Percentiles rank a stretch among this genome's conserved stretches.
Evolutionary conservation across 1,139 yeast genomes (phyloP).

Genomic region (Zhuliangozyma parablackwelliae): DNA sequence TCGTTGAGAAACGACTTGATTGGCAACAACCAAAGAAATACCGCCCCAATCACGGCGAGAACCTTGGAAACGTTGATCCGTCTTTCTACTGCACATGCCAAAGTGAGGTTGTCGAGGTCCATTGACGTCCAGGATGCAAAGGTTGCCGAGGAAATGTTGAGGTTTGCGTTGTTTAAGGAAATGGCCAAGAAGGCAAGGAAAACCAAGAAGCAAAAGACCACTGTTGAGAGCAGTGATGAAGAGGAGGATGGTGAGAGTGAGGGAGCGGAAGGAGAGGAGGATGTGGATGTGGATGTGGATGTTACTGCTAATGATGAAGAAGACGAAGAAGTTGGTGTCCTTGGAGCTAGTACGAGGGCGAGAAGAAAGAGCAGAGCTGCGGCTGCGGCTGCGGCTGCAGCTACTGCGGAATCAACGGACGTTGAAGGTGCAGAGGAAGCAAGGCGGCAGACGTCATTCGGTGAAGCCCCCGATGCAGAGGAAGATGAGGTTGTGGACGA

Average conservation of each 20-base stretch:
- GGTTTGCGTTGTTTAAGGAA: conserved; percentile 85
- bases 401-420: conserved; percentile 8
- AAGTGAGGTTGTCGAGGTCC: conserved; percentile 74
- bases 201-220: conserved; percentile 28
- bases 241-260: conserved; percentile 19
- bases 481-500: conserved; percentile 21
- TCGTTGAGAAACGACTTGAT: conserved; percentile 78
- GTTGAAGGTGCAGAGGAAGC: neutral
- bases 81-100: conserved; percentile 94
- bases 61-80: conserved; percentile 95
- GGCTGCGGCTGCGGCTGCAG: conserved; percentile 10
- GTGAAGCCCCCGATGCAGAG: conserved; percentile 11
- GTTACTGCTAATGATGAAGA: conserved; percentile 18
- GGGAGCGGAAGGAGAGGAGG: conserved; percentile 20
- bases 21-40: conserved; percentile 68
- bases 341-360: conserved; percentile 17
- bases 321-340: conserved; percentile 15
- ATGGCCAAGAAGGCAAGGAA: conserved; percentile 38
- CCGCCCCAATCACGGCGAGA: conserved; percentile 97
- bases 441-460: neutral
- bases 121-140: conserved; percentile 78
- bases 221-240: conserved; percentile 15
- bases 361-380: conserved; percentile 16
- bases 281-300: conserved; percentile 16
- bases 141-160: conserved; percentile 79